Percentiles rank a stretch among this genome's conserved stretches.
phyloP scores from a whole-genome alignment of 331 rosid species.

The Stylosanthes scabra region DNA sequence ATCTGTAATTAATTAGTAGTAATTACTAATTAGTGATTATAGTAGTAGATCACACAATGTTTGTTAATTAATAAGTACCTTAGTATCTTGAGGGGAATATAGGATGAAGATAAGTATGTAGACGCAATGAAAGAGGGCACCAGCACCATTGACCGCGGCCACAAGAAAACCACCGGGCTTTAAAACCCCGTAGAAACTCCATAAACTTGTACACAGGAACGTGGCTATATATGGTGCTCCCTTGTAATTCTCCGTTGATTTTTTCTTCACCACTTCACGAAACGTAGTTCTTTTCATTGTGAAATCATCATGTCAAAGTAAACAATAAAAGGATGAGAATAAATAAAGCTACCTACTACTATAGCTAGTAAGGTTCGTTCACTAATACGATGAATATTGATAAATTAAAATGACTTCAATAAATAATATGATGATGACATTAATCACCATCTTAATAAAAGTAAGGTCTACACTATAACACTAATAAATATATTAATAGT shows the following conservation, averaged over 20 bases:
- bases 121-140: slow-evolving; percentile 47
- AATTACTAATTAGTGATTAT: not conserved
- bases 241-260: slow-evolving; percentile 56
- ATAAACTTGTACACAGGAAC: slow-evolving; percentile 55
- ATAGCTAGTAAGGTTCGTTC: too few species aligned
- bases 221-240: slow-evolving; percentile 58
- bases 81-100: slow-evolving; percentile 56
- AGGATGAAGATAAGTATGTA: slow-evolving; percentile 53
- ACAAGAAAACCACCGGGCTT: slow-evolving; percentile 54
- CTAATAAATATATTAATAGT: not conserved
- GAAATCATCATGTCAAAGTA: too few species aligned
- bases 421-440: too few species aligned
- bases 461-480: not conserved
- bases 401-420: too few species aligned
- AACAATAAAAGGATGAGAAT: not conserved
- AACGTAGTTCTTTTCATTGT: slow-evolving; percentile 51
- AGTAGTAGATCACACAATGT: not conserved
- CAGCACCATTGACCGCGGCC: slow-evolving; percentile 55
- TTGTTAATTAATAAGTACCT: slow-evolving; percentile 36
- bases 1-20: slow-evolving; percentile 28
- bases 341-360: too few species aligned
- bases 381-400: too few species aligned
- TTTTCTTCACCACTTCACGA: slow-evolving; percentile 57
- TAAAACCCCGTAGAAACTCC: slow-evolving; percentile 64
- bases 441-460: not conserved